Evolutionary conservation across 2,329 filamentous ascomycete species (phyloP).

Genomic region (Paramyrothecium roridum): DNA sequence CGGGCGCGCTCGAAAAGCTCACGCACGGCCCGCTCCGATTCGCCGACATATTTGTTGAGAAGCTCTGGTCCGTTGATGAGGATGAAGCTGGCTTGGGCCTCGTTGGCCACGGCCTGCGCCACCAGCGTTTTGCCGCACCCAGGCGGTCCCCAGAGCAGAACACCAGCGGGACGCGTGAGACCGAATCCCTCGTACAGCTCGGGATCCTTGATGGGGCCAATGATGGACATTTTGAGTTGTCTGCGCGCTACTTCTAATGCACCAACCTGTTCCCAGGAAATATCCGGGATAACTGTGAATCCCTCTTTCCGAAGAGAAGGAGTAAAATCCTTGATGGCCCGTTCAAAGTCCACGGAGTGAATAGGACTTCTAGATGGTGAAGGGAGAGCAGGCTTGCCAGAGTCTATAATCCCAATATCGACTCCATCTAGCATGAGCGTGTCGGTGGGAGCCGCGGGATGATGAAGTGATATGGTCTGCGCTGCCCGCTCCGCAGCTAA

Average conservation of each 20-base stretch:
- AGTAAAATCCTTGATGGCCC: constrained; percentile 62
- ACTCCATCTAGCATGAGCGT: neutral
- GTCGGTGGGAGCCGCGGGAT: neutral
- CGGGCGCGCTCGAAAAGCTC: constrained; percentile 89
- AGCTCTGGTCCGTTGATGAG: constrained; percentile 95
- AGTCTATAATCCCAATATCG: neutral
- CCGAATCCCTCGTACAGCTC: constrained; percentile 74
- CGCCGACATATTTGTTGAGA: constrained; percentile 96
- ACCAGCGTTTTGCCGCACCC: constrained; percentile 96
- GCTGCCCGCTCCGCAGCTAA: constrained; percentile 29
- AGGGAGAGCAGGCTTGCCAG: neutral
- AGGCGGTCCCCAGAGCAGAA: constrained; percentile 93
- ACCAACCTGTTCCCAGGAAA: constrained; percentile 90
- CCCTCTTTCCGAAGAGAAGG: constrained; percentile 80
- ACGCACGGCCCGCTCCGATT: constrained; percentile 88
- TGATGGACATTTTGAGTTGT: constrained; percentile 80
- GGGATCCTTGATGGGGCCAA: constrained; percentile 82
- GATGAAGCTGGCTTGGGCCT: constrained; percentile 96
- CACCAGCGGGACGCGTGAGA: constrained; percentile 77
- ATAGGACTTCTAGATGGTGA: constrained; percentile 5
- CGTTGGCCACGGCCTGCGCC: constrained; percentile 93
- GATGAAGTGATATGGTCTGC: constrained; percentile 6
- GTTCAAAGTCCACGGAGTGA: constrained; percentile 58
- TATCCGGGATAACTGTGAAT: constrained; percentile 89
- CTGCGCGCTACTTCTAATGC: constrained; percentile 76